Conservation (phyloP, 1,284 basidiomycete species). For the Jaminaea rosea region DNA sequence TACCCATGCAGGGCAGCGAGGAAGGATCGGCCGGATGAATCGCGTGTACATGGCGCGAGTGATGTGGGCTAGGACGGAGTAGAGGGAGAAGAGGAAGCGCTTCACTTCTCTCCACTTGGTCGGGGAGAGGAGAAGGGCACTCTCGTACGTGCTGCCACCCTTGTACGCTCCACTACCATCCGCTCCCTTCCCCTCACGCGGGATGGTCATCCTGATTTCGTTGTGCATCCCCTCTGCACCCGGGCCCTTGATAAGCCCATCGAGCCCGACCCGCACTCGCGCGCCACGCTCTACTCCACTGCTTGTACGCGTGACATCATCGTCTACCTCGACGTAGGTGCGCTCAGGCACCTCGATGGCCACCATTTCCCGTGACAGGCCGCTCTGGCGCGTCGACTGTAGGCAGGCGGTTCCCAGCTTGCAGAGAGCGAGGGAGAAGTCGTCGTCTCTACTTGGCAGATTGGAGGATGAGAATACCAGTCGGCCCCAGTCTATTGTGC, state of each 20-base stretch:
- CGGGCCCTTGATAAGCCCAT: background rate
- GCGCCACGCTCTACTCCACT: no score
- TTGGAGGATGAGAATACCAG: constrained; percentile 25
- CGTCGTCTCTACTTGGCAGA: constrained; percentile 26
- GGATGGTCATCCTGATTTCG: constrained; percentile 11
- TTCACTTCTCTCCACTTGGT: constrained; percentile 8
- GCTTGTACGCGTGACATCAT: no score
- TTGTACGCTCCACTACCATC: constrained; percentile 18
- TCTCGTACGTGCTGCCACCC: background rate
- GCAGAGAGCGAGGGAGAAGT: constrained; percentile 36
- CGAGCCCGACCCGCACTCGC: background rate
- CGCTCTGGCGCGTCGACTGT: constrained; percentile 34
- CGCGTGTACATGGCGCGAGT: background rate
- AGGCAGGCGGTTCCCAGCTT: constrained; percentile 41
- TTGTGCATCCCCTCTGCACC: constrained; percentile 12
- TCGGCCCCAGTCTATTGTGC: constrained; percentile 15
- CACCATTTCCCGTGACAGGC: constrained; percentile 28
- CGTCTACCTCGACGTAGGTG: constrained; percentile 33
- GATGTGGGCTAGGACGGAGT: constrained; percentile 8
- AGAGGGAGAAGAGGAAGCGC: constrained; percentile 10
- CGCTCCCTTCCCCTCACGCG: constrained; percentile 1
- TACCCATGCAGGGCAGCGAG: constrained; percentile 14
- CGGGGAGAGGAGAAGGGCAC: constrained; percentile 1
- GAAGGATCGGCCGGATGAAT: constrained; percentile 13
- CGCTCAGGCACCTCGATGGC: constrained; percentile 18